Base-by-base conservation (phyloP, 2,329 filamentous ascomycete species). In the Aaosphaeria pasadenensis region DNA sequence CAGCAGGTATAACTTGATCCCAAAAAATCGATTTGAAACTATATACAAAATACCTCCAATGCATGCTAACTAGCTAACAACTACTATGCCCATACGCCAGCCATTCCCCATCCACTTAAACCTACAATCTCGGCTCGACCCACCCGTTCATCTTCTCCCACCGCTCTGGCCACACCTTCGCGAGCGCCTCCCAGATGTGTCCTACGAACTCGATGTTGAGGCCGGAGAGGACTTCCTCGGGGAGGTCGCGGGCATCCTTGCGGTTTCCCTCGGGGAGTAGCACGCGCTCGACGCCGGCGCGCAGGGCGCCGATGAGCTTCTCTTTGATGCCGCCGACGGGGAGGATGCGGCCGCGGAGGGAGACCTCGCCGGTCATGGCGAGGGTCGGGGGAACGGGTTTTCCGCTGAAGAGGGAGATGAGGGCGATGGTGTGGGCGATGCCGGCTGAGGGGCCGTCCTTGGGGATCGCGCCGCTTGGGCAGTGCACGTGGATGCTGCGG, bases 261-360 rank as follows among this genome's bases (percentile, higher is more conserved):
- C 86, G 82, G 69, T 99, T 99, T 58, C 89, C 87, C 31, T 86
- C 82, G 3, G 94, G 94, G 6, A 99, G 76, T 51, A 99, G 71
- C 6, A 99, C 92, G 31, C 89, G 92, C 79, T 96, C 95, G 52
- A 99, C 92, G 30, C 94, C 94, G 2, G 94, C 94, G 47, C 92
- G 82, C 65, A 95, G 78, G 6, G 94, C 94, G 24, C 94, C 94
- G 65, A 99, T 97, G 45, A 97, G 79, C 72, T 99, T 99, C 82
- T 99, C 92, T 74, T 97, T 96, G 75, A 99, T 97, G 13, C 94
- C 94, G 45, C 94, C 94, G 33, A 99, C 94, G 29, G 92, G 90
- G 72, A 94, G 89, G 48, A 99, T 88, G 55, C 91, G 85, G 24
- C 94, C 94, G 39, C 94, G 83, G 29, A 99, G 82, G 48, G 88